Percentiles rank a stretch among this genome's conserved stretches.
These are phyloP conservation scores for Aquilaria yunnanensis DNA, from an alignment of 345 rosid species.

Conservation along the genomic window DNA sequence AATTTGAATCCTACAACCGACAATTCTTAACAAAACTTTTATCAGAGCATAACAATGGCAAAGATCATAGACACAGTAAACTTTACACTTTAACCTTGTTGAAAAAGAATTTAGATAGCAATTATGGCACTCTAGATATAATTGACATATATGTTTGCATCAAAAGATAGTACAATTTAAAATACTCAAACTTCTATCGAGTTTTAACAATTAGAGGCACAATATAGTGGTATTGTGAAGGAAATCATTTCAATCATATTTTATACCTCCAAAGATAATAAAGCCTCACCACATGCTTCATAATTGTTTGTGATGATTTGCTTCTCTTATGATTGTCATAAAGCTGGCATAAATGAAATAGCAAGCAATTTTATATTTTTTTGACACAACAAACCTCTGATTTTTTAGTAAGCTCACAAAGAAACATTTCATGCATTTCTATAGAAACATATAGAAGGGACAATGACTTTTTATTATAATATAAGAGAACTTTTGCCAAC, in stretches of 20 bases:
- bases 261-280: too few species aligned
- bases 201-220: too few species aligned
- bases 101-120: constrained; percentile 73
- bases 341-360: constrained; percentile 67
- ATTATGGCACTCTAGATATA: constrained; percentile 70
- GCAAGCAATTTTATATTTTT: constrained; percentile 72
- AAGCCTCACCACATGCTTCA: too few species aligned
- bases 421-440: constrained; percentile 83
- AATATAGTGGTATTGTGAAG: too few species aligned
- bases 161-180: too few species aligned
- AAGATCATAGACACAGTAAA: too few species aligned
- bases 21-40: too few species aligned
- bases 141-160: constrained; percentile 68
- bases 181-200: too few species aligned
- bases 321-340: constrained; percentile 68
- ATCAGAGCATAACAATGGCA: too few species aligned
- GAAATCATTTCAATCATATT: too few species aligned
- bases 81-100: constrained; percentile 42
- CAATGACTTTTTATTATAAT: neutral
- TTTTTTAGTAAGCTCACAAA: constrained; percentile 56
- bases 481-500: constrained; percentile 8
- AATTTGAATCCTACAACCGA: too few species aligned
- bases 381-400: constrained; percentile 61
- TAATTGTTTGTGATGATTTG: neutral
- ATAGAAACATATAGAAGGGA: constrained; percentile 7